Evolutionary conservation across 2,329 filamentous ascomycete species (phyloP).

Genomic region (Colletotrichum lupini): DNA sequence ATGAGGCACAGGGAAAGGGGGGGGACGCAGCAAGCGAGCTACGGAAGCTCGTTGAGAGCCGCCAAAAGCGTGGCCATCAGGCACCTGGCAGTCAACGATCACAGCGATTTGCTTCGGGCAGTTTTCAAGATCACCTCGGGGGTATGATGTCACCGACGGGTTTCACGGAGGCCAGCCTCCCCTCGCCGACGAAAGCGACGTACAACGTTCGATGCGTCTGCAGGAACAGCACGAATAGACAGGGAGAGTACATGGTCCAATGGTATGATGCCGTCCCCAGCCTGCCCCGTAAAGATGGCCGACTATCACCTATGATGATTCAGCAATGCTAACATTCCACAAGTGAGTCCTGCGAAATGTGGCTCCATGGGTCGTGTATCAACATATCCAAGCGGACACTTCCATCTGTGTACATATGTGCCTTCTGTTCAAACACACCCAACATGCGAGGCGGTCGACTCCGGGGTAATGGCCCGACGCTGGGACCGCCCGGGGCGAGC

Average conservation of each 20-base stretch:
- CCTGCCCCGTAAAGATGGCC: constrained; percentile 10
- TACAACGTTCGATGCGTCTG: constrained; percentile 69
- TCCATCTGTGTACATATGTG: constrained; percentile 71
- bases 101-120: constrained; percentile 43
- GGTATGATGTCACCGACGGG: constrained; percentile 63
- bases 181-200: constrained; percentile 56
- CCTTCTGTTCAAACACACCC: constrained; percentile 71
- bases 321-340: constrained; percentile 14
- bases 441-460: constrained; percentile 61
- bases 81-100: constrained; percentile 37
- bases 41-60: constrained; percentile 65
- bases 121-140: constrained; percentile 44
- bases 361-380: constrained; percentile 72
- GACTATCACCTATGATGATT: not conserved
- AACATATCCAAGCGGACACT: constrained; percentile 68
- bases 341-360: constrained; percentile 74
- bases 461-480: constrained; percentile 47
- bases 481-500: constrained; percentile 47
- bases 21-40: constrained; percentile 72
- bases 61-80: constrained; percentile 53
- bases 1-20: constrained; percentile 54
- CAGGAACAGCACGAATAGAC: constrained; percentile 52
- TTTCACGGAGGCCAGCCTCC: constrained; percentile 59
- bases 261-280: constrained; percentile 58
- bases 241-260: constrained; percentile 69